Conservation (phyloP, 1,139 yeast genomes). For the Candida anutae region DNA sequence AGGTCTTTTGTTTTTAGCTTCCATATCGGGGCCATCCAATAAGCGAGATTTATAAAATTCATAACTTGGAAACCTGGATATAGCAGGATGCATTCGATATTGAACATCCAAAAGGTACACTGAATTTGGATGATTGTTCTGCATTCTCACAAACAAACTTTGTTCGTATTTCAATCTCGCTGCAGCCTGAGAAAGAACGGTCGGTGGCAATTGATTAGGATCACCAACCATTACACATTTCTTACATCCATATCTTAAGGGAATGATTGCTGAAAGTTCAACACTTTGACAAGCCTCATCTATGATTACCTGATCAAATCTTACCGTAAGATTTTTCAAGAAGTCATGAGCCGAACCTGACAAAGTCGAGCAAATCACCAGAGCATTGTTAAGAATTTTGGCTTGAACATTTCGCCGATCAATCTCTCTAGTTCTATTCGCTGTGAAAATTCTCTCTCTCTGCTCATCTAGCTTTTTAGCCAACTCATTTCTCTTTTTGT, state of each 20-base stretch:
- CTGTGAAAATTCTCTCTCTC: constrained; percentile 63
- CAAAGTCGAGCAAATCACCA: constrained; percentile 83
- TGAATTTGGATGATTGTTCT: constrained; percentile 50
- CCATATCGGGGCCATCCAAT: constrained; percentile 71
- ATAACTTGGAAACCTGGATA: constrained; percentile 76
- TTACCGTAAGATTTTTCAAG: constrained; percentile 62
- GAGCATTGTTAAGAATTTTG: constrained; percentile 66
- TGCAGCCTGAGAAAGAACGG: constrained; percentile 78
- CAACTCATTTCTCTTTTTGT: constrained; percentile 54
- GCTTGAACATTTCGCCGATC: constrained; percentile 72
- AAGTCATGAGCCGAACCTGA: constrained; percentile 95
- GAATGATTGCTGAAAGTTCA: constrained; percentile 86
- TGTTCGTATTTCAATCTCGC: constrained; percentile 77
- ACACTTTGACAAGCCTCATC: constrained; percentile 99
- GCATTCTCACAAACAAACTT: constrained; percentile 92
- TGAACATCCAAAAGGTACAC: constrained; percentile 84
- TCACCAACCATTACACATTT: constrained; percentile 98
- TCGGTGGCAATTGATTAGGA: constrained; percentile 97
- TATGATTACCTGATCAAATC: constrained; percentile 87
- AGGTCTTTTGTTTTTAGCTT: constrained; percentile 45
- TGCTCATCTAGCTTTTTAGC: constrained; percentile 73
- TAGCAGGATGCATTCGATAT: constrained; percentile 96
- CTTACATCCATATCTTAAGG: constrained; percentile 84
- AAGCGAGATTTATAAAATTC: constrained; percentile 73
- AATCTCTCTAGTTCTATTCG: constrained; percentile 67